These are phyloP conservation scores for Pulicaria dysenterica DNA, from an alignment of 129 eudicot genomes.

Conservation along the genomic window DNA sequence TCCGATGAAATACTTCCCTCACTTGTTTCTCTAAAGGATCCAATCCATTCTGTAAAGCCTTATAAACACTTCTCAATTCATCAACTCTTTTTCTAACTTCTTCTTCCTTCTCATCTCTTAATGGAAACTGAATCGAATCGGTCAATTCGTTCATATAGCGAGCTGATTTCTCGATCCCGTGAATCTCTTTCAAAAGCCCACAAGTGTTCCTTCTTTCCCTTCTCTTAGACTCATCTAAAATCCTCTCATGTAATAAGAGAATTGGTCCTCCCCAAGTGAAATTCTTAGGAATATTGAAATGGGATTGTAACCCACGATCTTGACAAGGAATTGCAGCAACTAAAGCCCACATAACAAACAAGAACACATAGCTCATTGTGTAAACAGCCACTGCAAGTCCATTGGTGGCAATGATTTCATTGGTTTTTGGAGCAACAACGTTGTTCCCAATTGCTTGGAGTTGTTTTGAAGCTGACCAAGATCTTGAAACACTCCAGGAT, in stretches of 20 bases:
- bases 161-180: conserved; percentile 61
- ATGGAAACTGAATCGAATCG: conserved; percentile 56
- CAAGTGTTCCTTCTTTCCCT: conserved; percentile 51
- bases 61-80: conserved; percentile 47
- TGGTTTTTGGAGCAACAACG: conserved; percentile 31
- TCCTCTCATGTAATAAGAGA: conserved; percentile 62
- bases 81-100: conserved; percentile 52
- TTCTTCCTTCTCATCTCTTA: conserved; percentile 54
- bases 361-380: conserved; percentile 66
- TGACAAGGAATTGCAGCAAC: conserved; percentile 94
- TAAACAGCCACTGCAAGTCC: conserved; percentile 53
- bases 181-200: conserved; percentile 81
- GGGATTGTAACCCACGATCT: conserved; percentile 70
- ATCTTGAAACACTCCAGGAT: conserved; percentile 37
- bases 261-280: conserved; percentile 61
- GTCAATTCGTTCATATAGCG: conserved; percentile 51
- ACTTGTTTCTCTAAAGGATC: conserved; percentile 75
- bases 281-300: conserved; percentile 43
- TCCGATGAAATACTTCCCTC: conserved; percentile 48
- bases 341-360: conserved; percentile 85
- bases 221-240: conserved; percentile 69
- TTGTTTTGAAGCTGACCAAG: conserved; percentile 42
- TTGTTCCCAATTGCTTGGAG: conserved; percentile 41
- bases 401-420: conserved; percentile 44
- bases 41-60: conserved; percentile 53